These are phyloP conservation scores for Xylaria scruposa DNA, from an alignment of 495 filamentous ascomycete species.

Conservation along the genomic window DNA sequence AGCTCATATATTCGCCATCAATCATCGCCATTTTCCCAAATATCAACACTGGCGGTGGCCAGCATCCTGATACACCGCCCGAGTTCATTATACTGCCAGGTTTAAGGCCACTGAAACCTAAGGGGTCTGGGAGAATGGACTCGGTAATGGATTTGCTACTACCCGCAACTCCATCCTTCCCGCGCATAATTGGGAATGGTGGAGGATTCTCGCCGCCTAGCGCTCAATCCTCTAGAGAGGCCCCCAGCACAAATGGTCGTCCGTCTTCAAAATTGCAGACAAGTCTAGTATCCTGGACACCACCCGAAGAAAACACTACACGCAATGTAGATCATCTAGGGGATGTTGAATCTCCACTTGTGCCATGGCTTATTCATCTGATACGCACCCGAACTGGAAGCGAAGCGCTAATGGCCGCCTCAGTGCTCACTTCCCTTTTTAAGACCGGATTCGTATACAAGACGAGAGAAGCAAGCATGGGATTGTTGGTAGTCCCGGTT, in stretches of 20 bases:
- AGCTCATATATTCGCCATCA: slow-evolving; percentile 78
- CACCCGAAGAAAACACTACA: slow-evolving; percentile 36
- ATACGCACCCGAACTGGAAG: slow-evolving; percentile 67
- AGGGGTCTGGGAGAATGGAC: slow-evolving; percentile 35
- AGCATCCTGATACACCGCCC: slow-evolving; percentile 20
- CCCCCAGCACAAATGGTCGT: slow-evolving; percentile 33
- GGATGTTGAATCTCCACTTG: slow-evolving; percentile 77
- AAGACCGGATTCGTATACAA: slow-evolving; percentile 70
- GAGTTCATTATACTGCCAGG: slow-evolving; percentile 35
- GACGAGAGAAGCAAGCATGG: slow-evolving; percentile 65
- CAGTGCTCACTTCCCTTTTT: slow-evolving; percentile 77
- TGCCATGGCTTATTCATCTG: slow-evolving; percentile 81
- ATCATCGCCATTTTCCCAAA: slow-evolving; percentile 75
- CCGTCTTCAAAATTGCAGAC: slow-evolving; percentile 41
- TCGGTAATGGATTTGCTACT: slow-evolving; percentile 39
- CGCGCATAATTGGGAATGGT: slow-evolving; percentile 30
- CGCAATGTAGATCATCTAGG: slow-evolving; percentile 49
- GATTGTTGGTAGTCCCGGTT: slow-evolving; percentile 72
- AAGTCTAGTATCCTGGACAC: slow-evolving; percentile 33
- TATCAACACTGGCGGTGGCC: slow-evolving; percentile 36
- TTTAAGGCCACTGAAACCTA: slow-evolving; percentile 31
- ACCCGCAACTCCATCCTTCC: slow-evolving; percentile 24
- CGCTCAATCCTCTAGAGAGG: slow-evolving; percentile 51
- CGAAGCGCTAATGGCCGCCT: slow-evolving; percentile 78
- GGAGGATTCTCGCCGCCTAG: slow-evolving; percentile 67